Percentiles rank a stretch among this genome's conserved stretches.
These are phyloP conservation scores for Metschnikowia koreensis DNA, from an alignment of 805 yeast species.

Conservation along the genomic window DNA sequence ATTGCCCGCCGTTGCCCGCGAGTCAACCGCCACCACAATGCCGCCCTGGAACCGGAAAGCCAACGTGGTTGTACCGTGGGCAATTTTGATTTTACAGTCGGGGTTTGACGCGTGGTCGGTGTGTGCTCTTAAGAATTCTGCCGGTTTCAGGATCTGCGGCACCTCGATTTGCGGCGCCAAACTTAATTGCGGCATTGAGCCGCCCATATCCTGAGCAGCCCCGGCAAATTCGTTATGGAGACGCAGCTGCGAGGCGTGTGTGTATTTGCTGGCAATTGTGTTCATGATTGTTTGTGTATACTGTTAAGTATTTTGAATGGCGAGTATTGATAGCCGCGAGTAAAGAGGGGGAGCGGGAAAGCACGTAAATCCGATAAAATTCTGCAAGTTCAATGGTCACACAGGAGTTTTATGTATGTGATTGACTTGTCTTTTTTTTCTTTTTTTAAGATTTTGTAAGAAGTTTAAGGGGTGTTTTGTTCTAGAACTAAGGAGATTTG, in stretches of 20 bases:
- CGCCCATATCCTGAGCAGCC: constrained; percentile 22
- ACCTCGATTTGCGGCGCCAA: constrained; percentile 63
- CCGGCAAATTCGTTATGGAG: constrained; percentile 29
- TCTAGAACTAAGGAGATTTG: too few species aligned
- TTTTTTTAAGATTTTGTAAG: too few species aligned
- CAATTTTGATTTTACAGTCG: constrained; percentile 92
- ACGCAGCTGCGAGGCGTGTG: constrained; percentile 29
- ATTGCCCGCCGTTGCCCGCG: constrained; percentile 96
- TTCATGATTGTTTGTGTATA: constrained; percentile 27
- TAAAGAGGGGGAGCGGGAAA: too few species aligned
- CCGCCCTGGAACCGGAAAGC: constrained; percentile 97
- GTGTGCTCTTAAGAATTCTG: constrained; percentile 94
- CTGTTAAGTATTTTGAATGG: too few species aligned
- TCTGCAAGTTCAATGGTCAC: too few species aligned
- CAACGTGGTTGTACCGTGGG: constrained; percentile 98
- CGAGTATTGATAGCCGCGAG: too few species aligned
- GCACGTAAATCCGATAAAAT: too few species aligned
- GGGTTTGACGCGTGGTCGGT: constrained; percentile 93
- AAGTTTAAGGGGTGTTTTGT: too few species aligned
- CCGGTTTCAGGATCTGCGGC: constrained; percentile 86
- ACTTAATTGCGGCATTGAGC: constrained; percentile 23
- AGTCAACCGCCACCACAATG: constrained; percentile 93
- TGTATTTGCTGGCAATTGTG: constrained; percentile 37
- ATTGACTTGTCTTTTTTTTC: not conserved
- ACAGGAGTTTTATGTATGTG: not conserved